These are phyloP conservation scores for Truncatella angustata DNA, from an alignment of 2,329 filamentous ascomycete species.

Conservation along the genomic window DNA sequence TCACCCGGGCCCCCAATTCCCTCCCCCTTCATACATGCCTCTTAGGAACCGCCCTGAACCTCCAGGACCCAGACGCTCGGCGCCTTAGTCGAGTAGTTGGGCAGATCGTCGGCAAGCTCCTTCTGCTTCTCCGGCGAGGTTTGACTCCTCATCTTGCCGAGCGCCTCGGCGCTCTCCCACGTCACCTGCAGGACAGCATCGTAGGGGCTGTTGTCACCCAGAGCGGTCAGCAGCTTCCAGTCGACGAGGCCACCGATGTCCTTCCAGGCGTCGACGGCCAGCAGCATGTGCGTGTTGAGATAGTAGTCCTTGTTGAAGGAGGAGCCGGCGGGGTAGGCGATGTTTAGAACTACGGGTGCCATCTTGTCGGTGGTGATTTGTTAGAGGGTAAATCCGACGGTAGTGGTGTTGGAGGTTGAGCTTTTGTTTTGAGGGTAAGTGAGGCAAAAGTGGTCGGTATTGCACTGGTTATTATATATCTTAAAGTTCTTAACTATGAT, in stretches of 20 bases:
- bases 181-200: constrained; percentile 11
- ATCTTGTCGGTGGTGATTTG: not conserved
- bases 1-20: not conserved
- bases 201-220: constrained; percentile 9
- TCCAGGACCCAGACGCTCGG: constrained; percentile 8
- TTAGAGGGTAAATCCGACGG: not conserved
- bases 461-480: not conserved
- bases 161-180: constrained; percentile 9
- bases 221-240: constrained; percentile 6
- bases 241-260: constrained; percentile 2
- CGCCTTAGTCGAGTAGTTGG: constrained; percentile 12
- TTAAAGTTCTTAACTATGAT: not conserved
- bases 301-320: constrained; percentile 15
- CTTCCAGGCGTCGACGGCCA: constrained; percentile 8
- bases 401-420: not conserved
- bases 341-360: constrained; percentile 1
- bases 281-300: constrained; percentile 12
- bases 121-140: constrained; percentile 4
- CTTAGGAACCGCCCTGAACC: not conserved
- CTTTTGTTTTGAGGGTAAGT: not conserved
- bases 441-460: not conserved
- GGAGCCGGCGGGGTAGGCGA: constrained; percentile 14
- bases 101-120: constrained; percentile 10
- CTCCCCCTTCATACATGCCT: not conserved
- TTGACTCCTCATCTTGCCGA: constrained; percentile 3